These are phyloP conservation scores for Silene uniflora DNA, from an alignment of 148 eudicot species.

Conservation along the genomic window DNA sequence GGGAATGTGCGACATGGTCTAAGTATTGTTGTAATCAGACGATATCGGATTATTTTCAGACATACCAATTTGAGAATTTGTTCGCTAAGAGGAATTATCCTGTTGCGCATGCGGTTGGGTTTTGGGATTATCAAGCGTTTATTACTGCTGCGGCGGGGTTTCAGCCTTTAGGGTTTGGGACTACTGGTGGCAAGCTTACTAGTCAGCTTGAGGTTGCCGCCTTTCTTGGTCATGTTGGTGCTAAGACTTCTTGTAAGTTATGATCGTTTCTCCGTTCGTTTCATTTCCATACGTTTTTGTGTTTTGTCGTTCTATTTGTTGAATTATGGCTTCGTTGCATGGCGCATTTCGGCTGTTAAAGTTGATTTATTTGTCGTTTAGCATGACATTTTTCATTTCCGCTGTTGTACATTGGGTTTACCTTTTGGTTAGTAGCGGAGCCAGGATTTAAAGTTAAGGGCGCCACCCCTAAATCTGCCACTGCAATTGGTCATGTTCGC, in stretches of 20 bases:
- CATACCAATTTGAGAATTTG: constrained; percentile 76
- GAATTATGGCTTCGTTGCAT: not conserved
- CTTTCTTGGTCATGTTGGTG: constrained; percentile 82
- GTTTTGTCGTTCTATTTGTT: no score
- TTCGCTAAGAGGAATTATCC: constrained; percentile 85
- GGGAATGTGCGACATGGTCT: constrained; percentile 74
- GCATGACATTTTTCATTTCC: not conserved
- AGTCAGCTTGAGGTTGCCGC: constrained; percentile 78
- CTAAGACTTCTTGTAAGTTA: constrained; percentile 70
- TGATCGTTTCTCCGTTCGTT: not conserved
- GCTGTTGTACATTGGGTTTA: no score
- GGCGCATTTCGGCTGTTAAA: not conserved
- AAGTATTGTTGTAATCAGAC: constrained; percentile 72
- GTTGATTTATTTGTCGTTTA: not conserved
- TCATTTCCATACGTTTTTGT: not conserved
- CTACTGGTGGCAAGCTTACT: constrained; percentile 60
- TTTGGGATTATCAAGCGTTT: constrained; percentile 81
- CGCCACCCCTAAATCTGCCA: not conserved
- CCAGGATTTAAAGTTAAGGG: no score
- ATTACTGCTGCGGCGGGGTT: constrained; percentile 51
- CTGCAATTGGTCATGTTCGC: not conserved
- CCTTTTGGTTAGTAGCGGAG: no score
- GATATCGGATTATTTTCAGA: constrained; percentile 65
- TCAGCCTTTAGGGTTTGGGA: constrained; percentile 80
- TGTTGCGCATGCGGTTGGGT: constrained; percentile 81